Evolutionary conservation across 1,284 basidiomycete species (phyloP).

Genomic region (Singerocomus inundabilis): DNA sequence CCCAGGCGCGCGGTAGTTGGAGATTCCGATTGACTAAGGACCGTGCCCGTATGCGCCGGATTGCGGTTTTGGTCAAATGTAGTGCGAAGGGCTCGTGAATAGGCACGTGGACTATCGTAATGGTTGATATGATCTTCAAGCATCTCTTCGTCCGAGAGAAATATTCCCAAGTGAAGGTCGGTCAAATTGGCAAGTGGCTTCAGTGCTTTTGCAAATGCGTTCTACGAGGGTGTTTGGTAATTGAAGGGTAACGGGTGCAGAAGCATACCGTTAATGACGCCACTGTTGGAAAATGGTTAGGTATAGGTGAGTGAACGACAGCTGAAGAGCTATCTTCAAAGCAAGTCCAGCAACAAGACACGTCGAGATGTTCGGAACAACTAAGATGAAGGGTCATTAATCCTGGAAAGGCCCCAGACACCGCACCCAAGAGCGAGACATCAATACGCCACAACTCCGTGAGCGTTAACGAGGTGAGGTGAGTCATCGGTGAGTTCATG

Average conservation of each 20-base stretch:
- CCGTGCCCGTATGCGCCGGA: slow-evolving; percentile 4
- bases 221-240: slow-evolving; percentile 27
- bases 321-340: slow-evolving; percentile 57
- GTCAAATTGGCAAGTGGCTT: slow-evolving; percentile 44
- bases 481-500: slow-evolving; percentile 18
- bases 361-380: slow-evolving; percentile 54
- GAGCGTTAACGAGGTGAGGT: slow-evolving; percentile 46
- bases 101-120: slow-evolving; percentile 27
- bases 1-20: slow-evolving; percentile 2
- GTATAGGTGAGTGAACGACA: slow-evolving; percentile 61
- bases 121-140: slow-evolving; percentile 45
- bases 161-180: slow-evolving; percentile 57
- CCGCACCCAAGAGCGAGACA: slow-evolving; percentile 41
- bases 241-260: not conserved
- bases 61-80: slow-evolving; percentile 7
- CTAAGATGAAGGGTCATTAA: slow-evolving; percentile 51
- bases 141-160: slow-evolving; percentile 49
- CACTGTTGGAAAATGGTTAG: slow-evolving; percentile 44
- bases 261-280: slow-evolving; percentile 50
- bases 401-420: slow-evolving; percentile 45
- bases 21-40: slow-evolving; percentile 28
- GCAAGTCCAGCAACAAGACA: slow-evolving; percentile 58
- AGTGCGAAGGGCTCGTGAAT: slow-evolving; percentile 17
- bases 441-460: slow-evolving; percentile 56
- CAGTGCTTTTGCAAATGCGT: slow-evolving; percentile 32